Conservation (phyloP, 1,284 basidiomycete genomes). For the Tilletia caries region DNA sequence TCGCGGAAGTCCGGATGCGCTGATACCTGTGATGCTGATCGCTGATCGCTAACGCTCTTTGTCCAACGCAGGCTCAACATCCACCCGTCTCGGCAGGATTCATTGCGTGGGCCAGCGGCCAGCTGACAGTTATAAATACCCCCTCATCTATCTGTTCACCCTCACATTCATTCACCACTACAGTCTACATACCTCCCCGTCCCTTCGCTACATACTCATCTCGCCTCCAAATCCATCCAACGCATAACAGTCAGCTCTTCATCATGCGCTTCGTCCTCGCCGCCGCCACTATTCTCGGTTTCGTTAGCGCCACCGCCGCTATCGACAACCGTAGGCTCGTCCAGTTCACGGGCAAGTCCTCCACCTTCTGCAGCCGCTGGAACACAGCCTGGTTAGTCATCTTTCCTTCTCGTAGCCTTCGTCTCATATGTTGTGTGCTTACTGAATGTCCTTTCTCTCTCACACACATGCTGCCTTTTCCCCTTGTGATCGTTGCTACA, state of each 20-base stretch:
- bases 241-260: neutral
- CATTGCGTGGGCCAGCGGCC: too few relatives aligned
- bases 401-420: neutral
- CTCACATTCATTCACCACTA: neutral
- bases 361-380: constrained; percentile 1
- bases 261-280: neutral
- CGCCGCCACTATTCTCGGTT: neutral
- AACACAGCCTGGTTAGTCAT: neutral
- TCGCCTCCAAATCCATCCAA: neutral
- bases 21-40: too few relatives aligned
- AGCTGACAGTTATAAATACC: too few relatives aligned
- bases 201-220: neutral
- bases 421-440: too few relatives aligned
- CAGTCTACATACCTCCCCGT: too few relatives aligned
- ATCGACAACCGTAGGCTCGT: constrained; percentile 4
- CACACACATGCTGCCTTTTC: too few relatives aligned
- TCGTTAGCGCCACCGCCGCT: neutral
- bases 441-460: too few relatives aligned
- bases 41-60: too few relatives aligned
- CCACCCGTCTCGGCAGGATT: too few relatives aligned
- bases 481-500: too few relatives aligned
- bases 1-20: too few relatives aligned
- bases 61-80: neutral
- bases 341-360: neutral
- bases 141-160: too few relatives aligned